Conservation (phyloP, 2,329 filamentous ascomycete species). For the Periconia sp. region DNA sequence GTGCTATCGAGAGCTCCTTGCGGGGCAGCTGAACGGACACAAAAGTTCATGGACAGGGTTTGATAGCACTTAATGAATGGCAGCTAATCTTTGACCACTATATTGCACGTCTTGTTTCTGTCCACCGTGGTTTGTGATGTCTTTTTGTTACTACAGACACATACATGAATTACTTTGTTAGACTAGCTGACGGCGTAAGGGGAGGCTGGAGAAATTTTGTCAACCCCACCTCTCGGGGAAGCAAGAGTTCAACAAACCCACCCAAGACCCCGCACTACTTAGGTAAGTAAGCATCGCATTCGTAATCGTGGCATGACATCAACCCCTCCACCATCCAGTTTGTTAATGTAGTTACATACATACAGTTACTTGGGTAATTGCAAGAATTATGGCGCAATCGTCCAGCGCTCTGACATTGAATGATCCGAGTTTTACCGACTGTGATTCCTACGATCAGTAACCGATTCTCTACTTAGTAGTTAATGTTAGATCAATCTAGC, state of each 20-base stretch:
- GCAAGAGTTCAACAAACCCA: too few relatives aligned
- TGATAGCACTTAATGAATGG: conserved; percentile 21
- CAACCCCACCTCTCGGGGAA: conserved; percentile 20
- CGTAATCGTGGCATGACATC: conserved; percentile 2
- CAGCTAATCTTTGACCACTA: background rate
- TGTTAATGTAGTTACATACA: too few relatives aligned
- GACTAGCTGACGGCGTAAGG: background rate
- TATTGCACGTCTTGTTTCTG: background rate
- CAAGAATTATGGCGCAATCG: too few relatives aligned
- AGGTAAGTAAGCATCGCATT: too few relatives aligned
- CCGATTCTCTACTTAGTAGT: too few relatives aligned
- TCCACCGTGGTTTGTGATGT: background rate
- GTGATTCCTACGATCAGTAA: too few relatives aligned
- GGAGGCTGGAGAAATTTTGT: conserved; percentile 18
- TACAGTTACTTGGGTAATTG: too few relatives aligned
- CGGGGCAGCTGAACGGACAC: conserved; percentile 2
- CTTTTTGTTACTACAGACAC: background rate
- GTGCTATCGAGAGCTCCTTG: conserved; percentile 8
- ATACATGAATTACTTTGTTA: background rate
- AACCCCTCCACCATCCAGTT: too few relatives aligned
- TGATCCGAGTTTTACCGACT: too few relatives aligned
- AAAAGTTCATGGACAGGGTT: conserved; percentile 11
- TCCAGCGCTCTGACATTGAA: too few relatives aligned
- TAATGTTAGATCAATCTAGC: too few relatives aligned
- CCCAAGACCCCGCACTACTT: conserved; percentile 28